phyloP scores from a whole-genome alignment of 2,329 filamentous ascomycete genomes.

The Trichoderma sp. region DNA sequence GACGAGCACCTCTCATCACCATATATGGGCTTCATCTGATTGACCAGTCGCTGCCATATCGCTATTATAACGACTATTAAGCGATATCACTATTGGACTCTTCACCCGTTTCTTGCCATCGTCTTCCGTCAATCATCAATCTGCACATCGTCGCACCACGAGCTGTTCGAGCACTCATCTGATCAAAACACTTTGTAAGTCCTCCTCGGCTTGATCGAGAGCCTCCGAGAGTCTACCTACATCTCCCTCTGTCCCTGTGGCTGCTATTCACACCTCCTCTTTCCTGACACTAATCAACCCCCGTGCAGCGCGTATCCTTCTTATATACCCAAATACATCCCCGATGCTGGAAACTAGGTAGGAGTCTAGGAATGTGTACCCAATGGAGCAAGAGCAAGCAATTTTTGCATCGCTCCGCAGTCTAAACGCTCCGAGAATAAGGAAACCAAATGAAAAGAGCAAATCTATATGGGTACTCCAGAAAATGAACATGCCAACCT shows the following conservation, averaged over 20 bases:
- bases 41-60: neutral
- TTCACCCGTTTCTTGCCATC: neutral
- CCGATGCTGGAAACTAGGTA: slow-evolving; percentile 11
- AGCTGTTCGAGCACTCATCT: neutral
- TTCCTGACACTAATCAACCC: neutral
- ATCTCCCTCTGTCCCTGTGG: neutral
- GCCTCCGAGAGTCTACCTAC: neutral
- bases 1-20: too few relatives aligned
- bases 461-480: slow-evolving; percentile 34
- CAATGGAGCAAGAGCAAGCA: slow-evolving; percentile 1
- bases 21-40: neutral
- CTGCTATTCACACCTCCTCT: neutral
- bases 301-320: neutral
- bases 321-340: slow-evolving; percentile 11
- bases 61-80: neutral
- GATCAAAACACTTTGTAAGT: neutral
- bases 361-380: slow-evolving; percentile 13
- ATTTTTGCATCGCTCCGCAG: slow-evolving; percentile 30
- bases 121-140: neutral
- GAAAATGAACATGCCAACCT: slow-evolving; percentile 30
- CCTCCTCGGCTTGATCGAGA: neutral
- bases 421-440: slow-evolving; percentile 42
- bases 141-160: neutral
- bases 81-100: neutral
- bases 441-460: slow-evolving; percentile 31